phyloP scores from a whole-genome alignment of 441 rosid genomes.

The Breynia disticha region DNA sequence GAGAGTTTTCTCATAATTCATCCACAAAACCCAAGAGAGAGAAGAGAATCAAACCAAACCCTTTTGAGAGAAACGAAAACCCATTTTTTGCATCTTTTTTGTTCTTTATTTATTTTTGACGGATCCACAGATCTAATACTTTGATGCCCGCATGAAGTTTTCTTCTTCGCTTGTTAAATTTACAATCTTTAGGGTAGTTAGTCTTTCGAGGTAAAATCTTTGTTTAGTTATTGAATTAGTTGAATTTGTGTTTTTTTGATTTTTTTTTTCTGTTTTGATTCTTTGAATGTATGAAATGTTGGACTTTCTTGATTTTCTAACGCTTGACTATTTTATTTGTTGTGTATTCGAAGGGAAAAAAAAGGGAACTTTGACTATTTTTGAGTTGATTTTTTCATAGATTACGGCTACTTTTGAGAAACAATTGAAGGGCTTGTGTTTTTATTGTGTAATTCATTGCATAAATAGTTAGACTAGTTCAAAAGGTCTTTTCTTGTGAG shows the following conservation, averaged over 20 bases:
- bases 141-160: slow-evolving; percentile 15
- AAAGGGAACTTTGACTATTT: slow-evolving; percentile 27
- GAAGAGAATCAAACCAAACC: neutral
- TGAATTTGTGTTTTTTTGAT: slow-evolving; percentile 16
- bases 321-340: slow-evolving; percentile 19
- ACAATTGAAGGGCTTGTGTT: slow-evolving; percentile 6
- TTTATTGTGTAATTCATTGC: neutral
- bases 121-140: slow-evolving; percentile 59
- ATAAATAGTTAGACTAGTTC: slow-evolving; percentile 4
- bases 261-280: slow-evolving; percentile 1
- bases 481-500: slow-evolving; percentile 14
- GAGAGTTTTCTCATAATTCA: no score
- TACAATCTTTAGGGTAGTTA: slow-evolving; percentile 14
- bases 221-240: slow-evolving; percentile 3
- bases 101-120: slow-evolving; percentile 14
- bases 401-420: slow-evolving; percentile 12
- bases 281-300: slow-evolving; percentile 24
- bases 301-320: slow-evolving; percentile 25
- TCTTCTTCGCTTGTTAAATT: slow-evolving; percentile 10
- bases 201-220: slow-evolving; percentile 19
- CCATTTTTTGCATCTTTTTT: slow-evolving; percentile 9
- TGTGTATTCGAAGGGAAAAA: slow-evolving; percentile 5
- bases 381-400: slow-evolving; percentile 16
- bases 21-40: neutral
- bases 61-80: slow-evolving; percentile 1